Evolutionary conservation across 495 filamentous ascomycete species (phyloP), one percentile per base, ranked within the genome.

Genomic region (Aspergillus incahuasiensis): DNA sequence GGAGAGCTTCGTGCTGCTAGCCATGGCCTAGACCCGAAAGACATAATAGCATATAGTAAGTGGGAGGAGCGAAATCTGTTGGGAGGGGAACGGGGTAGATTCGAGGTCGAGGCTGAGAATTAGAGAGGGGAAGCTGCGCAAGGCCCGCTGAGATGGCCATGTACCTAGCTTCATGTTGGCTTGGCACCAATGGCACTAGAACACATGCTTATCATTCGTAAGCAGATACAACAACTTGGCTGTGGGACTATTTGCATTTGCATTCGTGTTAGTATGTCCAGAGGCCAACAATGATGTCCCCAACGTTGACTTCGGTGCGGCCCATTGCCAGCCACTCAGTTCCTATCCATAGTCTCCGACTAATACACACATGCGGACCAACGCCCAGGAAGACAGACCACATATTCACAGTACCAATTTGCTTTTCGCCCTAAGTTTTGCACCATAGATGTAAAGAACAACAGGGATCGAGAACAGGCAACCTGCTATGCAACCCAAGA

Each of bases 401-500:
- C 25, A 13, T 16, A 20, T 20, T 52, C 30, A 55, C 41, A 55
- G 52, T 13, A 48, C 34, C 30, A 58, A 7, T n/a, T 18, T 40
- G 38, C 56, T 54, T 42, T 54, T 53, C 3, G 30, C 44, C 20
- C 61, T 49, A 25, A 63, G 59, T 43, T 41, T 48, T 15, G 56
- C 64, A 2, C 70, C 70, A 44, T 63, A 71, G 11, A 61, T 60
- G 38, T 76, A 66, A 7, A 71, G 34, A 12, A 72, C 41, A 15
- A 69, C 50, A 6, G 67, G 67, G 1, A 75, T 68, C 38, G 72
- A 63, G 19, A 71, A 57, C 19, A 70, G 58, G n/a, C 58, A 49
- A 18, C 69, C 68, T 1, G 56, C 61, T 18, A 88, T 68, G 38
- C 80, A 84, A 0, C 76, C 85, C 30, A 86, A 73, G 30, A 85